A percentile compares a stretch with the other conserved stretches of the same genome.
Evolutionary conservation across 1,284 basidiomycete genomes (phyloP).

Genomic region (Boletus mariae): DNA sequence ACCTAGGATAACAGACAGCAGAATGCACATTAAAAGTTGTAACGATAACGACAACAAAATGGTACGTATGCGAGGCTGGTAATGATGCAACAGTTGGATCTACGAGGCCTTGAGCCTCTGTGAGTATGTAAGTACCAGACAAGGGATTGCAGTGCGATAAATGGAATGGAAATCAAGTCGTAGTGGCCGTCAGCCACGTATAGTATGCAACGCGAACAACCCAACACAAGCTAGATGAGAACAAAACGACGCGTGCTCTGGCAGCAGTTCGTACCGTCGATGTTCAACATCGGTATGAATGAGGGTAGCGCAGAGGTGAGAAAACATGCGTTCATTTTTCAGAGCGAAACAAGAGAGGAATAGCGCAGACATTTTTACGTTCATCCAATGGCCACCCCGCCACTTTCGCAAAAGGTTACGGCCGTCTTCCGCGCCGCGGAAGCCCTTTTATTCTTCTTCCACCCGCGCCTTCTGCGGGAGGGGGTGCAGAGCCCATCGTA

Average conservation of each 20-base stretch:
- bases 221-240: slow-evolving; percentile 8
- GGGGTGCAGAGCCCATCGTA: slow-evolving; percentile 53
- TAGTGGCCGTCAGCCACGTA: slow-evolving; percentile 33
- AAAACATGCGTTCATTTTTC: slow-evolving; percentile 12
- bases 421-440: slow-evolving; percentile 37
- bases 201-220: slow-evolving; percentile 15
- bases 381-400: slow-evolving; percentile 14
- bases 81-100: slow-evolving; percentile 23
- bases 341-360: slow-evolving; percentile 10
- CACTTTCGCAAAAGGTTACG: slow-evolving; percentile 3
- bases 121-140: slow-evolving; percentile 22
- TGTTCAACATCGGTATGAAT: slow-evolving; percentile 24
- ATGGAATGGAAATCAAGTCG: slow-evolving; percentile 13
- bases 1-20: slow-evolving; percentile 7
- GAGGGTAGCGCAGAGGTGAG: slow-evolving; percentile 15
- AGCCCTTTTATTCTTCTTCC: slow-evolving; percentile 51
- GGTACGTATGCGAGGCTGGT: slow-evolving; percentile 23
- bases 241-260: slow-evolving; percentile 5
- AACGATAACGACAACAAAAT: slow-evolving; percentile 22
- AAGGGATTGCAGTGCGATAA: slow-evolving; percentile 13
- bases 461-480: slow-evolving; percentile 33
- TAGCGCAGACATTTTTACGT: slow-evolving; percentile 7
- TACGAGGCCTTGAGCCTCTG: slow-evolving; percentile 34
- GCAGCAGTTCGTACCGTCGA: slow-evolving; percentile 9
- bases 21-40: slow-evolving; percentile 17